phyloP scores from a whole-genome alignment of 1,284 basidiomycete species.

The Testicularia cyperi region DNA sequence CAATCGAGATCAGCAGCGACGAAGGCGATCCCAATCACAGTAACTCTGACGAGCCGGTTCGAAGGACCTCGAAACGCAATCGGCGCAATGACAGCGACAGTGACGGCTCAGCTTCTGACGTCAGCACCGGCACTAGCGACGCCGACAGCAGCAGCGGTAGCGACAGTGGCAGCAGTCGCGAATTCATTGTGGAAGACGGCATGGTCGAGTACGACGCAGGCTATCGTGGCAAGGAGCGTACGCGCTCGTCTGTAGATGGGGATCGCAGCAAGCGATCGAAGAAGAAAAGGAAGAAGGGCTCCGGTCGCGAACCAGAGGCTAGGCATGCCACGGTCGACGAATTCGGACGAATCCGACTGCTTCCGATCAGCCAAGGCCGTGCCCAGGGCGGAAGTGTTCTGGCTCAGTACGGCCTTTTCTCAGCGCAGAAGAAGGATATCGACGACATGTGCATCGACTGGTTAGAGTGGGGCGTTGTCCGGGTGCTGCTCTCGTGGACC shows the following conservation, averaged over 20 bases:
- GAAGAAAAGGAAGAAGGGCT: no score
- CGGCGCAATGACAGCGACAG: constrained; percentile 6
- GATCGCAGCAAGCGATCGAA: no score
- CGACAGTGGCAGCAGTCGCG: constrained; percentile 6
- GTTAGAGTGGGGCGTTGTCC: constrained; percentile 33
- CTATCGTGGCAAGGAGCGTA: no score
- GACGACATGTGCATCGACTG: constrained; percentile 34
- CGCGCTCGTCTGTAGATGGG: no score
- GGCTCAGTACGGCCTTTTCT: not conserved
- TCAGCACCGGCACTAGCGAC: constrained; percentile 3
- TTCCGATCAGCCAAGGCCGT: constrained; percentile 10
- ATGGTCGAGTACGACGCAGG: constrained; percentile 30
- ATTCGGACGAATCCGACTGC: constrained; percentile 6
- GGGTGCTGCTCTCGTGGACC: constrained; percentile 24
- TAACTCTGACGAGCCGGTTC: not conserved
- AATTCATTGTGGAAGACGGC: constrained; percentile 30
- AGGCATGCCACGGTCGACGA: no score
- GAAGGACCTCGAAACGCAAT: not conserved
- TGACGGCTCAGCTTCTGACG: not conserved
- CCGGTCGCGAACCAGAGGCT: no score
- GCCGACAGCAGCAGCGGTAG: constrained; percentile 4
- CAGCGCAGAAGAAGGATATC: constrained; percentile 1
- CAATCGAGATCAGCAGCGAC: not conserved
- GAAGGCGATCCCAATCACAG: not conserved
- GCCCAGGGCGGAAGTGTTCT: not conserved